A percentile compares a stretch with the other conserved stretches of the same genome.
These are phyloP conservation scores for Astrephomene gubernaculifera DNA, from an alignment of 139 green algal genomes.

Conservation along the genomic window DNA sequence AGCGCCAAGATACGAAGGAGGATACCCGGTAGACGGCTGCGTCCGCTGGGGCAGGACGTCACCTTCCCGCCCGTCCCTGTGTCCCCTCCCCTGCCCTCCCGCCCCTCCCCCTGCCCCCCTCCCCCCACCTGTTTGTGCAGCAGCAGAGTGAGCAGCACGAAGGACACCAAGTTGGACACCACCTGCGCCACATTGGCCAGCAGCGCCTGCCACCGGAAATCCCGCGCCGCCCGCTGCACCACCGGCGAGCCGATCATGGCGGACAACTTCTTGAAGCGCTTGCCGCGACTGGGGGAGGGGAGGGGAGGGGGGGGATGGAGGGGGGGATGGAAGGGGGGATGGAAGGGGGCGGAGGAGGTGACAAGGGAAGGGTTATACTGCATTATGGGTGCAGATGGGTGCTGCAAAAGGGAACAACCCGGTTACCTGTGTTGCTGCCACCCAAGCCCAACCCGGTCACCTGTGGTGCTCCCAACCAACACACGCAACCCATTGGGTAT, in stretches of 20 bases:
- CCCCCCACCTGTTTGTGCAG: conserved; percentile 32
- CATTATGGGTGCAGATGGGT: no score
- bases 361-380: no score
- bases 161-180: conserved; percentile 33
- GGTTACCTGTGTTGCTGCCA: no score
- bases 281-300: conserved; percentile 36
- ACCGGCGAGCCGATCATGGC: background rate
- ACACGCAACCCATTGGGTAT: no score
- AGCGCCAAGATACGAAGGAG: no score
- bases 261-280: conserved; percentile 48
- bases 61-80: background rate
- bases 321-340: background rate
- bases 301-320: background rate
- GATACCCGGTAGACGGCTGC: no score
- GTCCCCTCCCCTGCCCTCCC: background rate
- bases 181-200: conserved; percentile 34
- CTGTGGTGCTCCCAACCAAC: no score
- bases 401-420: no score
- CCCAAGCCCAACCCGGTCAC: no score
- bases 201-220: conserved; percentile 43
- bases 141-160: conserved; percentile 36
- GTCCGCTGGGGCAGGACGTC: no score
- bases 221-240: conserved; percentile 25
- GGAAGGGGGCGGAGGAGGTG: background rate
- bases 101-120: background rate